Percentiles rank a stretch among this genome's conserved stretches.
These are phyloP conservation scores for Aspergillus sojae DNA, from an alignment of 2,329 filamentous ascomycete species.

Conservation along the genomic window DNA sequence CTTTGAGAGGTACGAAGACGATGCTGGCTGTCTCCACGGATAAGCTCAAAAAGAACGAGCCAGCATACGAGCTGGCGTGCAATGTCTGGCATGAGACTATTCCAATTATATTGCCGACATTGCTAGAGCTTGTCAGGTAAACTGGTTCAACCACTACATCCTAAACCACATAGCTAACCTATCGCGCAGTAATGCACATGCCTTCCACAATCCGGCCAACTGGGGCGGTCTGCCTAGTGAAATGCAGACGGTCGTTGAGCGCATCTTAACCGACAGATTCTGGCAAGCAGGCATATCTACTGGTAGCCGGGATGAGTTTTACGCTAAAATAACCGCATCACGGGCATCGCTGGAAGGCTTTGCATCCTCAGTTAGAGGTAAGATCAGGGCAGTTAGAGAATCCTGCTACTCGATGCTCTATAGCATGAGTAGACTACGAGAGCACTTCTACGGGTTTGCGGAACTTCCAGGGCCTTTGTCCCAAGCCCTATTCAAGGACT, in stretches of 20 bases:
- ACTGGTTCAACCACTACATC: slow-evolving; percentile 15
- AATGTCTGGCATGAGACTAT: slow-evolving; percentile 84
- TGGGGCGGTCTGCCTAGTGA: slow-evolving; percentile 78
- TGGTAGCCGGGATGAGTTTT: slow-evolving; percentile 95
- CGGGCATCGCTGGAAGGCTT: slow-evolving; percentile 90
- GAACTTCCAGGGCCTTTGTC: slow-evolving; percentile 83
- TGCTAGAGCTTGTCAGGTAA: slow-evolving; percentile 79
- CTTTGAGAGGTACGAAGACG: slow-evolving; percentile 84
- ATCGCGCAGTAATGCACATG: slow-evolving; percentile 73
- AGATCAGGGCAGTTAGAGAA: slow-evolving; percentile 86
- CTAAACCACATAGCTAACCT: slow-evolving; percentile 15
- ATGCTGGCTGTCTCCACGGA: slow-evolving; percentile 93
- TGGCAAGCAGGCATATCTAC: slow-evolving; percentile 98
- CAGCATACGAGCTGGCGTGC: slow-evolving; percentile 74
- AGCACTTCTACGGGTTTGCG: slow-evolving; percentile 86
- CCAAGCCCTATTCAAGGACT: slow-evolving; percentile 80
- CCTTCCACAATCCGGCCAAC: slow-evolving; percentile 82
- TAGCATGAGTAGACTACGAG: slow-evolving; percentile 84
- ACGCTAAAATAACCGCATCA: slow-evolving; percentile 84
- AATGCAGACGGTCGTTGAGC: slow-evolving; percentile 74
- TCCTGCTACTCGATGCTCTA: slow-evolving; percentile 93
- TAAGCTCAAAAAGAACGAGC: slow-evolving; percentile 73
- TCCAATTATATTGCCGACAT: slow-evolving; percentile 77
- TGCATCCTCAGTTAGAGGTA: slow-evolving; percentile 87
- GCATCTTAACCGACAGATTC: slow-evolving; percentile 90